Base-by-base conservation (phyloP, 306 rosid species). In the Ormosia emarginata region DNA sequence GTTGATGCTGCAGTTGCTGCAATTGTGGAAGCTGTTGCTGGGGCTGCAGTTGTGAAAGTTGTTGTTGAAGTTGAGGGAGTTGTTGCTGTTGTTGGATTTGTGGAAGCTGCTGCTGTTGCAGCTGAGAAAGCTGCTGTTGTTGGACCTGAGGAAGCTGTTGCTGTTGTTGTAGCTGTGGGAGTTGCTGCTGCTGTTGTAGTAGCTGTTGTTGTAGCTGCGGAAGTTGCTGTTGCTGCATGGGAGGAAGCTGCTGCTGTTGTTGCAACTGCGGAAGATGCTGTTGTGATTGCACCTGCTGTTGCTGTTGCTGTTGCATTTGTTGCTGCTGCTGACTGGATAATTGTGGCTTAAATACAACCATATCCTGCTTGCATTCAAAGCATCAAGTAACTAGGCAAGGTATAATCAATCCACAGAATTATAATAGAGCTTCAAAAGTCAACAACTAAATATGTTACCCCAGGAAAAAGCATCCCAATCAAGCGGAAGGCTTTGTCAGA, bases 381-480 rank as follows among this genome's bases (percentile, higher is more conserved):
- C 3, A 52, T 52, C 59, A 85, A 17, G 73, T 80, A 50, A 78
- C 74, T 81, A 75, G 30, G 67, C 30, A 56, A 49, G 71, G 24
- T 68, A 70, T 82, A 56, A 57, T 58, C 15, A 13, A 61, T 62
- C 58, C 74, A 77, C 30, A 82, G 11, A 41, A 66, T 76, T 67
- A 53, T 63, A 66, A 74, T 59, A 37, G 37, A 80, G 62, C 14
- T 61, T 75, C 4, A 67, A 66, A 39, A 34, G 39, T 70, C 44
- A 55, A 29, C 71, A 62, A 44, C 15, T 68, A 63, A 49, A 75
- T 7, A 30, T 64, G 50, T 81, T 81, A 95, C 99, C 97, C 94
- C 98, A 6, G 99, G 99, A 71, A 95, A 92, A 71, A 95, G 98
- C 99, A 95, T 93, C 84, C 99, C 99, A 75, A 91, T 92, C 91